These are phyloP conservation scores for Penicillium coprophilum DNA, from an alignment of 495 filamentous ascomycete genomes.

Conservation along the genomic window DNA sequence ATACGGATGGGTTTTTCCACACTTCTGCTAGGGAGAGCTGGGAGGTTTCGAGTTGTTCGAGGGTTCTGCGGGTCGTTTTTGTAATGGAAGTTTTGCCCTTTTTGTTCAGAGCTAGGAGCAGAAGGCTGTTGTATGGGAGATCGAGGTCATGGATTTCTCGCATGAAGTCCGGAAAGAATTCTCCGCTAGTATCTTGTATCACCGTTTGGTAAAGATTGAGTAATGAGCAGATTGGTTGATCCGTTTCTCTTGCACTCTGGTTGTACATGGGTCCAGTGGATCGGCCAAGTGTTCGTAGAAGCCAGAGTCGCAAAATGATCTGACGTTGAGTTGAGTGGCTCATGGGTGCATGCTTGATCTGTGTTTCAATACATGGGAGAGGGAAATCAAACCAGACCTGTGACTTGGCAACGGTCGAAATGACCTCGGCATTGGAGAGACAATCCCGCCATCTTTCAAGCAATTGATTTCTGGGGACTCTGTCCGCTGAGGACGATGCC, in stretches of 20 bases:
- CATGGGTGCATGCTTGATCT: background rate
- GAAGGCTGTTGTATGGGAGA: constrained; percentile 36
- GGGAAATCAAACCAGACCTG: constrained; percentile 31
- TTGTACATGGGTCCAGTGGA: constrained; percentile 27
- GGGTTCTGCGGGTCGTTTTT: constrained; percentile 25
- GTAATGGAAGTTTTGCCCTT: constrained; percentile 26
- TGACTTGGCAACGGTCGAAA: constrained; percentile 25
- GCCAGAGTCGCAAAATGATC: constrained; percentile 42
- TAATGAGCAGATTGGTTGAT: constrained; percentile 28
- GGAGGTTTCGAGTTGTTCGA: constrained; percentile 35
- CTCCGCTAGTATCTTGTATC: constrained; percentile 8
- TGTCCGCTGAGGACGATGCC: constrained; percentile 17
- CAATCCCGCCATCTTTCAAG: constrained; percentile 38
- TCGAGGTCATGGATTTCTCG: constrained; percentile 33
- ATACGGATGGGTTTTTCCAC: constrained; percentile 29
- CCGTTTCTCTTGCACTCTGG: constrained; percentile 18
- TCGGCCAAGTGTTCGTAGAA: constrained; percentile 32
- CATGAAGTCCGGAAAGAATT: constrained; percentile 34
- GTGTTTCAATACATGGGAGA: constrained; percentile 5
- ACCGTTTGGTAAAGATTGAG: constrained; percentile 34
- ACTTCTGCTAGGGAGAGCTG: constrained; percentile 31
- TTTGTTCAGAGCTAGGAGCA: constrained; percentile 32
- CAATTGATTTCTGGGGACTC: constrained; percentile 11
- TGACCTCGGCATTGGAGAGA: constrained; percentile 24
- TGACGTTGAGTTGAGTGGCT: constrained; percentile 24